Percentiles rank a stretch among this genome's conserved stretches.
phyloP scores from a whole-genome alignment of 2,329 filamentous ascomycete genomes.

The Cladosporium sp. region DNA sequence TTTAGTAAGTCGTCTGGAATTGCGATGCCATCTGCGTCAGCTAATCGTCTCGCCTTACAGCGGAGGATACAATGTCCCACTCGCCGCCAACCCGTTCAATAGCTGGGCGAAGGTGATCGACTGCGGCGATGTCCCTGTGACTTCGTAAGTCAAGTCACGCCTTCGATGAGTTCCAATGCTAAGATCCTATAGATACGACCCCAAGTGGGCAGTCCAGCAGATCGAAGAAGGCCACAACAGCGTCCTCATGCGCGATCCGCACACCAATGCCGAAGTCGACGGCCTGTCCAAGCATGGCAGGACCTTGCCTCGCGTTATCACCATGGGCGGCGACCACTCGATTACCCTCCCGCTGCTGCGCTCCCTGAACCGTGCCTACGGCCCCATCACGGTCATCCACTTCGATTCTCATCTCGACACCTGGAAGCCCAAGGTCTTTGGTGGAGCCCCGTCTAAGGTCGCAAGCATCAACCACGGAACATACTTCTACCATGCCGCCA shows the following conservation, averaged over 20 bases:
- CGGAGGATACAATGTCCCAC: conserved; percentile 81
- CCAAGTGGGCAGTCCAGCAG: conserved; percentile 73
- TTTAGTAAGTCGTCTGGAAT: conserved; percentile 61
- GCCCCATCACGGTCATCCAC: conserved; percentile 61
- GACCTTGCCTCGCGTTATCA: conserved; percentile 77
- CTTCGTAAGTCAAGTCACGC: conserved; percentile 55
- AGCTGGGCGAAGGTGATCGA: conserved; percentile 77
- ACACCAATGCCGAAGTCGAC: conserved; percentile 61
- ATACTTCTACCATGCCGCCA: conserved; percentile 79
- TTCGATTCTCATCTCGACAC: conserved; percentile 60
- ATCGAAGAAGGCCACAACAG: conserved; percentile 81
- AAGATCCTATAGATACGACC: conserved; percentile 62
- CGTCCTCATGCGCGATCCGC: conserved; percentile 66
- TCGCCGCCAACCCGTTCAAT: conserved; percentile 75
- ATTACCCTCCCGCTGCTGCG: conserved; percentile 56
- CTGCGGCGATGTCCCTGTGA: conserved; percentile 81
- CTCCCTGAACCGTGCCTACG: conserved; percentile 62
- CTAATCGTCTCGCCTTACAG: conserved; percentile 45
- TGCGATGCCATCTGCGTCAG: conserved; percentile 25
- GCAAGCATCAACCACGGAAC: conserved; percentile 83
- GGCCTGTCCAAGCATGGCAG: conserved; percentile 69
- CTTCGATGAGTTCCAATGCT: not conserved
- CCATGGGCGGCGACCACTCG: conserved; percentile 61
- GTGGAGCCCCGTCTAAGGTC: conserved; percentile 70
- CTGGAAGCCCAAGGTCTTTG: conserved; percentile 83